Evolutionary conservation across 139 green algal species (phyloP), one percentile per base, ranked within the genome.

Genomic region (Prasinococcaceae sp.): DNA sequence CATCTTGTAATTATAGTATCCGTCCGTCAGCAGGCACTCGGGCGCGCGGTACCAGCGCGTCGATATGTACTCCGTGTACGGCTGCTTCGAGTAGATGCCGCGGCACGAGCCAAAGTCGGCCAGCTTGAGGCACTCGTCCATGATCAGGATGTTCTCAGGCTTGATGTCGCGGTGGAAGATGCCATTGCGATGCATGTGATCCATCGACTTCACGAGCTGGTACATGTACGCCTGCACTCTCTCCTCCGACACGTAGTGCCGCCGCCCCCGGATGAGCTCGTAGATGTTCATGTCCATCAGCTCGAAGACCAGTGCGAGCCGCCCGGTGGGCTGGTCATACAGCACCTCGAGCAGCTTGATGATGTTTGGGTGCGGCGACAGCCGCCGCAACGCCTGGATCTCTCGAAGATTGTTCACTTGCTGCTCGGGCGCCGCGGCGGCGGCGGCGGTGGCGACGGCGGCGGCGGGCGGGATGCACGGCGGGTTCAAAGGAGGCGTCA

Each of bases 1-100:
- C 77, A 90, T 87, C 60, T 90, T 90, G 73, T 90, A 85, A 37
- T 79, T 86, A 72, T 90, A 90, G 61, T 85, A 87, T 6, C 81
- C 81, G 59, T 90, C 81, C 3, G 81, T 90, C 17, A 90, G 68
- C 25, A 90, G 63, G 63, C 81, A 90, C 74, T 90, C 81, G 1
- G 81, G 81, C 6, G 81, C 81, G 5, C 81, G 66, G 54, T 76
- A 76, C 30, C 19, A 10, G 42, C 81, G 60, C 22, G 81, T 90
- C 10, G 65, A 80, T 55, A 90, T 90, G 75, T 90, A 90, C 63
- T 90, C 81, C 2, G 81, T 90, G 66, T 88, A 90, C 1, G 81
- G 81, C 47, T 65, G 62, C 68, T 84, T 83, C 58, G 65, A 80
- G 72, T 88, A 87, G 46, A 90, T 84, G 41, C 81, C 81, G 3